Base-by-base conservation (phyloP, 2,329 filamentous ascomycete species). In the Fusarium hostae region DNA sequence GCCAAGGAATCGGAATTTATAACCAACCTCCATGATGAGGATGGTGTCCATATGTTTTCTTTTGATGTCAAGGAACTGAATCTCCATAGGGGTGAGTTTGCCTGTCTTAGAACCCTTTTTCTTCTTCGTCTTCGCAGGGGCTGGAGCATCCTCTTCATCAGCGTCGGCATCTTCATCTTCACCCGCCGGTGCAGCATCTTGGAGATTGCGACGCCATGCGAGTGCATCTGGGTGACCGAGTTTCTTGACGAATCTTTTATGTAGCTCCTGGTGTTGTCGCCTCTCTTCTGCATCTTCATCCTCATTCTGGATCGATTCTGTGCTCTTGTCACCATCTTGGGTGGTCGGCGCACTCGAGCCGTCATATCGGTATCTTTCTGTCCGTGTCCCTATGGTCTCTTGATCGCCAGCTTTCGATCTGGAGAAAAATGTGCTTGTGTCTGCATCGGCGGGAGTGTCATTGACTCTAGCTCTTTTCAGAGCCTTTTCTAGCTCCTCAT, bases 1-100 rank as follows among this genome's bases (percentile, higher is more conserved):
- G 15, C 96, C 96, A 78, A 97, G 97, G 84, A 99, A 97, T 37
- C 93, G 91, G 82, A 97, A 99, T 80, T 99, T 99, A 84, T 99
- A 99, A 55, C 96, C 96, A 12, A 98, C 96, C 80, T 99, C 95
- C 57, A 98, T 91, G 16, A 98, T 92, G 59, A 99, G 86, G 24
- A 99, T 77, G 0, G 95, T 96, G 78, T 98, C 96, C 84, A 94
- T 87, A 79, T 98, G 91, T 75, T 95, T 93, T 66, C 90, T 88
- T 83, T 99, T 99, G 81, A 99, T 97, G 22, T 97, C 95, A 9
- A 99, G 86, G 63, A 97, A 92, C 77, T 98, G 96, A 43, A 92
- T 88, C 80, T 98, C 95, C 90, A 99, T 92, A 0, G 96, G 96
- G 1, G 96, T 99, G 66, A 99, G 87, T 79, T 98, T 98, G 59